These are phyloP conservation scores for Sporothrix pallida DNA, from an alignment of 2,329 filamentous ascomycete genomes.

Conservation along the genomic window DNA sequence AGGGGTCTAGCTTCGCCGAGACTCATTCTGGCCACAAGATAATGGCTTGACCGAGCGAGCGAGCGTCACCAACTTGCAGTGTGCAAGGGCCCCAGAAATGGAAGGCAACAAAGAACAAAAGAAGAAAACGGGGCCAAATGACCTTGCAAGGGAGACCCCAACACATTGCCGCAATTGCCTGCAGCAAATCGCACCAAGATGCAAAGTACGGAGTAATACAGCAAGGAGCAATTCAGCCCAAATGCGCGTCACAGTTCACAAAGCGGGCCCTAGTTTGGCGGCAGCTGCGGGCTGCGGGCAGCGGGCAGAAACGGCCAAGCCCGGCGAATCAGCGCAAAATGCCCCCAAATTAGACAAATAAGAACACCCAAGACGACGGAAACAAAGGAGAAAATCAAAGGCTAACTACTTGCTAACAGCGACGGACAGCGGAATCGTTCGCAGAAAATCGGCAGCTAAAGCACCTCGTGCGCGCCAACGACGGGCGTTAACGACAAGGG, in stretches of 20 bases:
- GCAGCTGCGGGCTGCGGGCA: not conserved
- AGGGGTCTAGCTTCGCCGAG: not conserved
- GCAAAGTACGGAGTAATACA: not conserved
- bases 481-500: constrained; percentile 8
- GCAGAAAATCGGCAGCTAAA: constrained; percentile 21
- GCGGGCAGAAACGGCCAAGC: not conserved
- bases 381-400: not conserved
- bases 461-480: not conserved
- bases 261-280: not conserved
- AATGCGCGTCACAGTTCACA: constrained; percentile 5
- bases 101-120: not conserved
- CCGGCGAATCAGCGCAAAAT: constrained; percentile 13
- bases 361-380: no score
- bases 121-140: not conserved
- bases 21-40: not conserved
- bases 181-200: not conserved
- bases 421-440: not conserved
- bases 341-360: not conserved
- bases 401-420: not conserved
- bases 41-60: not conserved
- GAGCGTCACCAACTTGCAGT: not conserved
- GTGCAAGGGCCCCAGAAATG: not conserved
- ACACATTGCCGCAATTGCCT: not conserved
- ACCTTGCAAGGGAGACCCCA: not conserved
- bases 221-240: not conserved